Evolutionary conservation across 2,329 filamentous ascomycete species (phyloP).

Genomic region (Scedosporium dehoogii): DNA sequence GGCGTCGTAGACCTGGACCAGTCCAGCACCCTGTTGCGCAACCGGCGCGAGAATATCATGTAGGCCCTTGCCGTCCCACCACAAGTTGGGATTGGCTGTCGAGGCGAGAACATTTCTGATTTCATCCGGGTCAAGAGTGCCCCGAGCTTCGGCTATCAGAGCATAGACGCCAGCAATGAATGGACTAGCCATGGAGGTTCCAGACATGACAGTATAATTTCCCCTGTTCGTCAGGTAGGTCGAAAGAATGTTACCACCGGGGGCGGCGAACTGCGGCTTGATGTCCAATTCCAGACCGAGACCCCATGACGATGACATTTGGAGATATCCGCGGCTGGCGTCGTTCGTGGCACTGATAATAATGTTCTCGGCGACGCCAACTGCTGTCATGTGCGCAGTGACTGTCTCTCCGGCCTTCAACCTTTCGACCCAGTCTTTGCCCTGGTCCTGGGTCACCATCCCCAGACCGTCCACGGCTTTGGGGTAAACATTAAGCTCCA

Average conservation of each 20-base stretch:
- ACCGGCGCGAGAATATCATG: conserved; percentile 39
- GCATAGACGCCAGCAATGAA: conserved; percentile 44
- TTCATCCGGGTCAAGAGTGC: conserved; percentile 35
- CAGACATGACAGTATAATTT: conserved; percentile 41
- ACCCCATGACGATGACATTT: conserved; percentile 47
- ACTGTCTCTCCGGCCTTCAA: conserved; percentile 34
- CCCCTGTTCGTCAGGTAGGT: conserved; percentile 39
- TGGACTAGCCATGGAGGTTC: conserved; percentile 53
- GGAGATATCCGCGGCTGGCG: conserved; percentile 24
- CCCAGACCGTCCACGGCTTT: conserved; percentile 19
- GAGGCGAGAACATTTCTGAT: conserved; percentile 40
- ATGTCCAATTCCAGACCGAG: conserved; percentile 48
- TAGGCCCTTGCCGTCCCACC: conserved; percentile 31
- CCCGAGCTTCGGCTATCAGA: conserved; percentile 40
- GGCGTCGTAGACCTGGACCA: conserved; percentile 50
- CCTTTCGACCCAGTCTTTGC: conserved; percentile 30
- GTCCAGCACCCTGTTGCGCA: conserved; percentile 49
- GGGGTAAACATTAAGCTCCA: conserved; percentile 4
- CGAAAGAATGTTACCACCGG: conserved; percentile 48
- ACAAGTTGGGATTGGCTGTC: conserved; percentile 37
- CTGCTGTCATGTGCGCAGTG: conserved; percentile 21
- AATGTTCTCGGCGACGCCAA: background rate
- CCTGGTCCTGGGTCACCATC: conserved; percentile 31
- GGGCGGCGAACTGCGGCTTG: conserved; percentile 44
- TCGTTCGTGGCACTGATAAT: conserved; percentile 1